These are phyloP conservation scores for Sugiyamaella neomexicana DNA, from an alignment of 1,139 yeast genomes.

Conservation along the genomic window DNA sequence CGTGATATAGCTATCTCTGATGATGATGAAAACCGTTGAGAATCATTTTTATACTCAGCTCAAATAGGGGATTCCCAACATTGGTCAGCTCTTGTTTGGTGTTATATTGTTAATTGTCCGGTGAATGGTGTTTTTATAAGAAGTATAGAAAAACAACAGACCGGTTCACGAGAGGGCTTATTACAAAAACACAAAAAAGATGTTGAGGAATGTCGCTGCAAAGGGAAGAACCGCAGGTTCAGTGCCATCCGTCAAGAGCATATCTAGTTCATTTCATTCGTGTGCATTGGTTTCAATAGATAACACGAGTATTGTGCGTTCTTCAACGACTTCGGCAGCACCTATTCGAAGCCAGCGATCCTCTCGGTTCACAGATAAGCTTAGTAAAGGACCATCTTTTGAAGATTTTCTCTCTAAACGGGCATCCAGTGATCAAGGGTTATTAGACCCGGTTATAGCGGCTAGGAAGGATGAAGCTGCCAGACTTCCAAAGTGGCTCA, in stretches of 20 bases:
- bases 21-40: background rate
- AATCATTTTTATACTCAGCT: background rate
- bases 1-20: conserved; percentile 33
- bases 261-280: conserved; percentile 9
- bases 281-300: background rate
- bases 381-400: conserved; percentile 88
- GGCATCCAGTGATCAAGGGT: conserved; percentile 59
- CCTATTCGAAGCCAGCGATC: conserved; percentile 43
- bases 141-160: no score
- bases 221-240: background rate
- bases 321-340: conserved; percentile 27
- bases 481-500: conserved; percentile 88
- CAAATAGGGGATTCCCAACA: background rate
- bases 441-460: conserved; percentile 46
- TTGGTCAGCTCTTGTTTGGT: no score
- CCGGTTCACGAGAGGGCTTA: no score
- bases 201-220: conserved; percentile 1
- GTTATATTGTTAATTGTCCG: no score
- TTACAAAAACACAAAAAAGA: background rate
- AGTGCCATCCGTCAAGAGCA: background rate
- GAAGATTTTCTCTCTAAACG: conserved; percentile 85
- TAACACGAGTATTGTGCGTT: background rate
- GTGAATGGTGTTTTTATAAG: no score
- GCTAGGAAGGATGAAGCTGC: conserved; percentile 71
- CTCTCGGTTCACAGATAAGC: conserved; percentile 66